Evolutionary conservation across 2,329 filamentous ascomycete species (phyloP).

Genomic region (Aspergillus sergii): DNA sequence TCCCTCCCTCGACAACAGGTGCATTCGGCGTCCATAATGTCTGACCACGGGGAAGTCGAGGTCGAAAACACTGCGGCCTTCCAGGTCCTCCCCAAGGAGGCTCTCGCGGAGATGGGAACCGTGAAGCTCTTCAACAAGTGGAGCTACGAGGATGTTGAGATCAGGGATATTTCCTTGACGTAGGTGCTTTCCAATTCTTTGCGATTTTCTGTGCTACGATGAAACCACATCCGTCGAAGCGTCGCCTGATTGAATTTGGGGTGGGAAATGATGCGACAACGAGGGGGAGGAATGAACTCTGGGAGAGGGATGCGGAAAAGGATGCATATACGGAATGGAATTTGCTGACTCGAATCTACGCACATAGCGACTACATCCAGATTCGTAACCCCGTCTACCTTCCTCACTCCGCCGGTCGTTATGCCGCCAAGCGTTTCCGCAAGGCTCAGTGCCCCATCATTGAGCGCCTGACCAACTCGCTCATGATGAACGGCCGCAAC

Average conservation of each 20-base stretch:
- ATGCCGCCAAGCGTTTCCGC: conserved; percentile 99
- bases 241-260: conserved; percentile 9
- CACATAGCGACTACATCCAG: conserved; percentile 94
- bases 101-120: conserved; percentile 83
- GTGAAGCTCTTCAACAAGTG: conserved; percentile 99
- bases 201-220: conserved; percentile 26
- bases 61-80: conserved; percentile 73
- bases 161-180: conserved; percentile 99
- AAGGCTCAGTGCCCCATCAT: conserved; percentile 99
- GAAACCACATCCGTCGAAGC: neutral
- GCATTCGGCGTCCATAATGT: conserved; percentile 67
- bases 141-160: conserved; percentile 98
- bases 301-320: conserved; percentile 13
- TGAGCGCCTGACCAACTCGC: conserved; percentile 99
- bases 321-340: conserved; percentile 14
- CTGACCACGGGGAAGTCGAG: conserved; percentile 93
- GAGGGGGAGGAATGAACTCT: conserved; percentile 7
- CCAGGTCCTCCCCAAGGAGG: conserved; percentile 89
- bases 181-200: conserved; percentile 60
- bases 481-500: conserved; percentile 99
- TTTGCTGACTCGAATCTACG: conserved; percentile 34
- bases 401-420: conserved; percentile 97
- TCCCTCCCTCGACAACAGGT: conserved; percentile 42
- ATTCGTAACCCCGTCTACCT: conserved; percentile 99
- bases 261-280: conserved; percentile 13